These are phyloP conservation scores for Crucibulum laeve DNA, from an alignment of 768 basidiomycete species.

Conservation along the genomic window DNA sequence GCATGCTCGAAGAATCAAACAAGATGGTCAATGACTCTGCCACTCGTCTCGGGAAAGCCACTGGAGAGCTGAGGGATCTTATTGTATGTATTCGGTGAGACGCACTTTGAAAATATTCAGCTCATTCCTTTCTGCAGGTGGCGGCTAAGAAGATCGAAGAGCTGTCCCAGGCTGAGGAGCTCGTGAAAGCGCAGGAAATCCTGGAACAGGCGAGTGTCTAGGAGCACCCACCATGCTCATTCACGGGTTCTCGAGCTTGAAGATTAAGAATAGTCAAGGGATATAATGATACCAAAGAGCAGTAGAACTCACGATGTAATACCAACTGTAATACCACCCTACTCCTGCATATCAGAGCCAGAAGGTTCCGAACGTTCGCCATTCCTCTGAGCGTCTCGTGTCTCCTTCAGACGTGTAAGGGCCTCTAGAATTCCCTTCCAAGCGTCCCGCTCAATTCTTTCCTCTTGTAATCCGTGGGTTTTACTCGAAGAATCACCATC, in stretches of 20 bases:
- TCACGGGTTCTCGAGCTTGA: too few species aligned
- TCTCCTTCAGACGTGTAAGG: slow-evolving; percentile 57
- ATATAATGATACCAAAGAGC: too few species aligned
- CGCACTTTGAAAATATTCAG: background rate
- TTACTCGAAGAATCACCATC: slow-evolving; percentile 27
- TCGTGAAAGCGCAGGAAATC: slow-evolving; percentile 54
- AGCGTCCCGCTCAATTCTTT: slow-evolving; percentile 69
- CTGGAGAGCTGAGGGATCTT: slow-evolving; percentile 59
- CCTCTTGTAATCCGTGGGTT: slow-evolving; percentile 72
- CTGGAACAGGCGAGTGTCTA: slow-evolving; percentile 31
- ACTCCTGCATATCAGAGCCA: background rate
- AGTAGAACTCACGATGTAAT: slow-evolving; percentile 2
- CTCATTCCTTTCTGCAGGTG: slow-evolving; percentile 24
- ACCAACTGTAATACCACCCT: background rate
- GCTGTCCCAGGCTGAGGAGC: slow-evolving; percentile 23
- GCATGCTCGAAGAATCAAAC: slow-evolving; percentile 69
- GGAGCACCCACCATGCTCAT: too few species aligned
- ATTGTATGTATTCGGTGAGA: slow-evolving; percentile 47
- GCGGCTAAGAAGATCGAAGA: slow-evolving; percentile 30
- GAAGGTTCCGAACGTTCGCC: slow-evolving; percentile 10
- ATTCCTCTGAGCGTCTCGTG: slow-evolving; percentile 21
- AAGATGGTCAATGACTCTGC: slow-evolving; percentile 76
- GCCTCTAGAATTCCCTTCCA: slow-evolving; percentile 74
- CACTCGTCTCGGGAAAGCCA: slow-evolving; percentile 55
- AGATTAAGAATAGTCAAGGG: too few species aligned